Conservation (phyloP, 2,329 filamentous ascomycete species). For the Neofusicoccum parvum region DNA sequence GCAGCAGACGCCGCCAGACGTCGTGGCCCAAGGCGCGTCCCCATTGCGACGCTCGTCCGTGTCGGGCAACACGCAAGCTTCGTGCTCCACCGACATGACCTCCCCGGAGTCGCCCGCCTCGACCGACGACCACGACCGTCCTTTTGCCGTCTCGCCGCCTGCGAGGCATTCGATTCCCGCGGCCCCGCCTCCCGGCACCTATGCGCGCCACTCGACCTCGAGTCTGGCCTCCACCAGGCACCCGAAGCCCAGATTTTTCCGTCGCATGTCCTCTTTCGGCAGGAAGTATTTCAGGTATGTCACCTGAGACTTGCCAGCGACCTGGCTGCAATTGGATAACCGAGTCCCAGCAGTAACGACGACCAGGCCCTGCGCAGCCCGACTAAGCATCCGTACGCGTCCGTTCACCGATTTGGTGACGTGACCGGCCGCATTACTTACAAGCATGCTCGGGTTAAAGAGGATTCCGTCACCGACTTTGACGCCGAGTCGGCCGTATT, state of each 20-base stretch:
- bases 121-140: constrained; percentile 10
- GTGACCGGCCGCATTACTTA: constrained; percentile 12
- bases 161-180: not conserved
- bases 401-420: constrained; percentile 10
- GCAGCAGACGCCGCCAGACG: constrained; percentile 5
- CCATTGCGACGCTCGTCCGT: constrained; percentile 19
- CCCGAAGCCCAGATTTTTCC: constrained; percentile 14
- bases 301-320: not conserved
- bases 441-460: constrained; percentile 14
- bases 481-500: constrained; percentile 7
- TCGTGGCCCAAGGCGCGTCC: not conserved
- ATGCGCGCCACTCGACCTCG: constrained; percentile 12
- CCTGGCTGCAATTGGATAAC: not conserved
- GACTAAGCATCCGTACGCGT: not conserved
- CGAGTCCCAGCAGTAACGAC: not conserved
- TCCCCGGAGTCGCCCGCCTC: constrained; percentile 16
- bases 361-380: not conserved
- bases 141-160: not conserved
- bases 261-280: constrained; percentile 6
- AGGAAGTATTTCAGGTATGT: constrained; percentile 10
- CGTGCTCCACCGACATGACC: constrained; percentile 19
- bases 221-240: not conserved
- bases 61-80: constrained; percentile 20
- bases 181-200: constrained; percentile 1
- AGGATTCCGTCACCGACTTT: constrained; percentile 18